Conservation (phyloP, 176 grass and related monocot species). For the Lolium perenne region DNA sequence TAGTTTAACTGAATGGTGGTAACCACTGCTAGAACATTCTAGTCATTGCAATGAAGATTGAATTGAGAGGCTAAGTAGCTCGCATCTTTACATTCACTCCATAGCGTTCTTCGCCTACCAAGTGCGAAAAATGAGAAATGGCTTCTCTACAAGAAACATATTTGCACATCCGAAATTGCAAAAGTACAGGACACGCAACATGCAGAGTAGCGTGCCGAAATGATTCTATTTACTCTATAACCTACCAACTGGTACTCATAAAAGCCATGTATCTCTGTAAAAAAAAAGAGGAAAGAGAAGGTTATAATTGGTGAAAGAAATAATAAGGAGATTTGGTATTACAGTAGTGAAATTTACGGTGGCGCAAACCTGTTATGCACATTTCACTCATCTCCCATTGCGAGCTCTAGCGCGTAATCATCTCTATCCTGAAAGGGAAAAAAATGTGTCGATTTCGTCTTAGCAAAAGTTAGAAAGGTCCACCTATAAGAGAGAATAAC, state of each 20-base stretch:
- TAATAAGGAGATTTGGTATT: neutral
- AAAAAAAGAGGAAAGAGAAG: neutral
- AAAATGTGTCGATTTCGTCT: neutral
- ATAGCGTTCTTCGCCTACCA: neutral
- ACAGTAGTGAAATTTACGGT: neutral
- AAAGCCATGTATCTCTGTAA: neutral
- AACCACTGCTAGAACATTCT: neutral
- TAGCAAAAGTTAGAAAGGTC: slow-evolving; percentile 10
- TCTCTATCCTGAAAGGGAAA: slow-evolving; percentile 73
- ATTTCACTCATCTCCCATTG: slow-evolving; percentile 82
- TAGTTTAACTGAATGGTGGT: neutral
- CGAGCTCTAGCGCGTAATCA: slow-evolving; percentile 90
- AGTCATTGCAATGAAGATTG: neutral
- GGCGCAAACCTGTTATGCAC: slow-evolving; percentile 26
- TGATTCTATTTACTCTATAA: neutral
- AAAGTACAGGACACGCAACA: neutral
- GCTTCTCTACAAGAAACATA: slow-evolving; percentile 24
- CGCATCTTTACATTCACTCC: slow-evolving; percentile 30
- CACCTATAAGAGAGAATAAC: neutral
- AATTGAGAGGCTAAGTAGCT: neutral
- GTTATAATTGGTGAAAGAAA: slow-evolving; percentile 21
- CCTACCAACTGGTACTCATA: neutral
- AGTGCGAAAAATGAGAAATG: neutral
- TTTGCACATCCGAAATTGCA: slow-evolving; percentile 6
- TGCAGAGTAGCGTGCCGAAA: neutral